Percentiles rank a stretch among this genome's conserved stretches.
phyloP scores from a whole-genome alignment of 306 rosid species.

The Fagus sylvatica region DNA sequence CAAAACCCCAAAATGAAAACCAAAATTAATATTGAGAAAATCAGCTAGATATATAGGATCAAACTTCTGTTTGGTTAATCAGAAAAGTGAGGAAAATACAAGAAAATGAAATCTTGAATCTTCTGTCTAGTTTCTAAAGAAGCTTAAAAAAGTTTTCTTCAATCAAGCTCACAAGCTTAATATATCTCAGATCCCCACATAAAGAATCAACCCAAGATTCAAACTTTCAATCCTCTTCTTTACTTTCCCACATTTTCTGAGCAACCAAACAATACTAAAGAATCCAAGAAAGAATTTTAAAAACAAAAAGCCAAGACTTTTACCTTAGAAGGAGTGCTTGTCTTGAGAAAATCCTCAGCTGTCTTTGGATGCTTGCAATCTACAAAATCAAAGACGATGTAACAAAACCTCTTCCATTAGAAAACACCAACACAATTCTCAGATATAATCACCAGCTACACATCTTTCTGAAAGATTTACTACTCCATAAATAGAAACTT shows the following conservation, averaged over 20 bases:
- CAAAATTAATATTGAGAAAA: not conserved
- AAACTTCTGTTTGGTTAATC: not conserved
- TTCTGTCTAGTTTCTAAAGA: not conserved
- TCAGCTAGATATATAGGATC: not conserved
- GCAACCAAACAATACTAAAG: slow-evolving; percentile 13
- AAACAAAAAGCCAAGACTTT: not conserved
- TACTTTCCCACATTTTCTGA: slow-evolving; percentile 5
- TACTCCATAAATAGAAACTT: too few species aligned
- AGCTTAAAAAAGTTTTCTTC: not conserved
- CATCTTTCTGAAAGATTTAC: not conserved
- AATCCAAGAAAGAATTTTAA: not conserved
- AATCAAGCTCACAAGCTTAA: not conserved
- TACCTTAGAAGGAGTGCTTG: slow-evolving; percentile 74
- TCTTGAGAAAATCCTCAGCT: slow-evolving; percentile 71
- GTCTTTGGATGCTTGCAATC: slow-evolving; percentile 90
- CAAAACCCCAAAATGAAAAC: not conserved
- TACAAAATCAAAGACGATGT: slow-evolving; percentile 26
- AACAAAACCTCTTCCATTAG: not conserved
- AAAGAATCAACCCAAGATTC: slow-evolving; percentile 3
- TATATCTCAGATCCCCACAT: not conserved
- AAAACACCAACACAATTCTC: not conserved
- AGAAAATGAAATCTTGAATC: not conserved
- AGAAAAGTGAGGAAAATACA: not conserved
- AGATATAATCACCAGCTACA: not conserved
- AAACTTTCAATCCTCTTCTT: slow-evolving; percentile 23